Base-by-base conservation (phyloP, 441 rosid genomes). In the Pelargonium myrrhifolium region DNA sequence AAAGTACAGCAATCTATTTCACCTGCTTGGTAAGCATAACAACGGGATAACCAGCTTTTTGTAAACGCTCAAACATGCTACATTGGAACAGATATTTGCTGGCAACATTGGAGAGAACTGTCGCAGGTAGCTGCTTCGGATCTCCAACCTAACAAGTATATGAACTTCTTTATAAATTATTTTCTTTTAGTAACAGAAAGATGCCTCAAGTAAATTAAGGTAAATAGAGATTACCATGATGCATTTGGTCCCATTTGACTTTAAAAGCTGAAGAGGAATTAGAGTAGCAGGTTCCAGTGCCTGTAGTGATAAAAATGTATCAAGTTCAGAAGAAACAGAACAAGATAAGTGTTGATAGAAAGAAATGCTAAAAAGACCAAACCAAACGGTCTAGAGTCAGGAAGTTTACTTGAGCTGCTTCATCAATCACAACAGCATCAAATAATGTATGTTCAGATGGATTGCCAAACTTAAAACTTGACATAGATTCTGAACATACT, bases 31-130 rank as follows among this genome's bases (percentile, higher is more conserved):
- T 90, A 77, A 95, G 98, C 97, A 95, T 92, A 66, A 85, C 81
- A 76, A 95, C 96, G 68, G 95, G 93, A 79, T 90, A 81, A 65
- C 98, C 97, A 73, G 98, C 99, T 78, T 83, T 89, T 78, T 95
- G 99, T 68, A 95, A 75, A 55, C 99, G 98, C 83, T 95, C 99
- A 81, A 95, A 95, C 99, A 95, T 95, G 86, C 99, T 95, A 84
- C 99, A 95, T 49, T 89, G 87, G 63, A 81, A 95, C 61, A 82
- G 78, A 77, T 80, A 90, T 80, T 92, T 92, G 86, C 99, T 90
- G n/a, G 98, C 99, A 74, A 86, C 74, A 71, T 84, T 89, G 14
- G 99, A 95, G 68, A 95, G 95, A 71, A 95, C 99, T 4, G 99
- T 95, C 24, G 98, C 98, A 62, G 99, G 99, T 77, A 95, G 99